phyloP scores from a whole-genome alignment of 176 grass and related monocot genomes.

The Phoenix roebelenii region DNA sequence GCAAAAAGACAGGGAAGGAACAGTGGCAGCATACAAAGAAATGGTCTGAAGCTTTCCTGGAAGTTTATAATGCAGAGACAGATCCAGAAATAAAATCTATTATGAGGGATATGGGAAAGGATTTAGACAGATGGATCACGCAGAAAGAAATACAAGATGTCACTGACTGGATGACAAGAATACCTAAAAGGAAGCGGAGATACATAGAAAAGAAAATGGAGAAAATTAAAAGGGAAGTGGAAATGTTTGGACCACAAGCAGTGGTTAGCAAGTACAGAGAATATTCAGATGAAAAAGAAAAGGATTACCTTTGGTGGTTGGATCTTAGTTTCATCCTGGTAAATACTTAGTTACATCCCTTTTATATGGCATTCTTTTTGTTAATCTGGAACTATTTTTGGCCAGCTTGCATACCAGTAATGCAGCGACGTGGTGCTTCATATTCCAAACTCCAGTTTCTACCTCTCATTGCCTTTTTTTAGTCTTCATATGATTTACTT shows the following conservation, averaged over 20 bases:
- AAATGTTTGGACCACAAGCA: slow-evolving; percentile 20
- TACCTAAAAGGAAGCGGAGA: slow-evolving; percentile 20
- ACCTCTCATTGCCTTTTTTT: neutral
- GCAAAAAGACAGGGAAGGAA: slow-evolving; percentile 26
- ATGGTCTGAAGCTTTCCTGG: slow-evolving; percentile 31
- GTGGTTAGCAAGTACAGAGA: slow-evolving; percentile 36
- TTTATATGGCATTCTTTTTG: neutral
- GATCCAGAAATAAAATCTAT: slow-evolving; percentile 29
- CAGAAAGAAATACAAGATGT: slow-evolving; percentile 22
- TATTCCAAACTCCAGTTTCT: neutral
- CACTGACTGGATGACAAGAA: slow-evolving; percentile 20
- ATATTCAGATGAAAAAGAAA: slow-evolving; percentile 24
- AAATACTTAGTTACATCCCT: slow-evolving; percentile 1
- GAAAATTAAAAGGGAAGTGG: slow-evolving; percentile 27
- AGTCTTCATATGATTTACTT: neutral
- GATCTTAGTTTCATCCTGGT: slow-evolving; percentile 30
- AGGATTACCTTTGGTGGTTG: slow-evolving; percentile 33
- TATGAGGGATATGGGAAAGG: slow-evolving; percentile 27
- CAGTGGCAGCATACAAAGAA: slow-evolving; percentile 36
- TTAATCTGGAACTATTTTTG: neutral
- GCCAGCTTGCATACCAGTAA: too few relatives aligned
- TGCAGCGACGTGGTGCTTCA: too few relatives aligned
- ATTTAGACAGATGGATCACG: slow-evolving; percentile 33
- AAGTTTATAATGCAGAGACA: slow-evolving; percentile 28
- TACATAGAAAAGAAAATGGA: slow-evolving; percentile 26